phyloP scores from a whole-genome alignment of 2,329 filamentous ascomycete species.

The Iodosphaeria phyllophila region DNA sequence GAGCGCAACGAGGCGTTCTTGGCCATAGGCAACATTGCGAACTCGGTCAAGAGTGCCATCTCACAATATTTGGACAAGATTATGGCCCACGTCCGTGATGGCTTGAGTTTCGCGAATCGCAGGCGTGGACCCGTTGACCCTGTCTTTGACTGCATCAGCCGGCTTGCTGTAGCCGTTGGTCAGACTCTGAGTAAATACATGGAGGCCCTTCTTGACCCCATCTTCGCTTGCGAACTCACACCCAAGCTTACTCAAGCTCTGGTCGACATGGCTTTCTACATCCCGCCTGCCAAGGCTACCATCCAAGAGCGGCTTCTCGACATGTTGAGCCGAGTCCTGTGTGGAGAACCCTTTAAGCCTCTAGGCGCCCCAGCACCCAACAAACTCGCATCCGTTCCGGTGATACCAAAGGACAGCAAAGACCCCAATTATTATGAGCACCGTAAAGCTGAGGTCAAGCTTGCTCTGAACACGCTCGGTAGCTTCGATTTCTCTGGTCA shows the following conservation, averaged over 20 bases:
- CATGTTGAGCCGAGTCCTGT: slow-evolving; percentile 85
- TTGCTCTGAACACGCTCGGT: slow-evolving; percentile 88
- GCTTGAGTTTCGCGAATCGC: slow-evolving; percentile 61
- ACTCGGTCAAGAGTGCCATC: slow-evolving; percentile 89
- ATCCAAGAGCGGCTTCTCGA: slow-evolving; percentile 91
- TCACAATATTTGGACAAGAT: slow-evolving; percentile 90
- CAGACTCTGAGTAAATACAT: slow-evolving; percentile 98
- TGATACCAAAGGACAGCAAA: slow-evolving; percentile 74
- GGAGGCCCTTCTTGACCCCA: slow-evolving; percentile 84
- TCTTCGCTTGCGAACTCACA: slow-evolving; percentile 90
- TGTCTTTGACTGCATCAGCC: slow-evolving; percentile 95
- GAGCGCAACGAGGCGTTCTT: slow-evolving; percentile 88
- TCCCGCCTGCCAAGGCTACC: slow-evolving; percentile 77
- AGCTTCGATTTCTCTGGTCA: slow-evolving; percentile 91
- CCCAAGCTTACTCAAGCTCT: slow-evolving; percentile 87
- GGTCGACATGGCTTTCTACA: slow-evolving; percentile 98
- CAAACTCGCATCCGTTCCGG: slow-evolving; percentile 60
- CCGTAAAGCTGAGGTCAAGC: slow-evolving; percentile 70
- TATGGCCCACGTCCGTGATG: slow-evolving; percentile 81
- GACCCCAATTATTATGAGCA: slow-evolving; percentile 67
- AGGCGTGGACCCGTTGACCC: slow-evolving; percentile 50
- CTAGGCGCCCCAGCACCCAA: slow-evolving; percentile 76
- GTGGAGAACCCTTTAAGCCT: slow-evolving; percentile 79
- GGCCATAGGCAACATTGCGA: slow-evolving; percentile 89
- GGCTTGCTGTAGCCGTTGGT: slow-evolving; percentile 83